Evolutionary conservation across 2,329 filamentous ascomycete species (phyloP).

Genomic region (Cadophora gregata): DNA sequence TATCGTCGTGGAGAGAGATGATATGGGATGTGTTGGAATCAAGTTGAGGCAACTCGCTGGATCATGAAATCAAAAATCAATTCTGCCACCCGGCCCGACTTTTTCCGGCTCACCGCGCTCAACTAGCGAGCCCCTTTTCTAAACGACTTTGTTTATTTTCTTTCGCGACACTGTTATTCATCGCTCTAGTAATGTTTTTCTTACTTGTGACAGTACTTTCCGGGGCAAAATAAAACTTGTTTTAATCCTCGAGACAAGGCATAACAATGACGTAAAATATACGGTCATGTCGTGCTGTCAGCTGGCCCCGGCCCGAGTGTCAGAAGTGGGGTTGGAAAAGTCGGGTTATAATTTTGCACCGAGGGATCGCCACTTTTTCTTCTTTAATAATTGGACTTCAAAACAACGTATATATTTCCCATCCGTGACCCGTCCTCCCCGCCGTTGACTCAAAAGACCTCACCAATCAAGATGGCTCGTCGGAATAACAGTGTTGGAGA

Average conservation of each 20-base stretch:
- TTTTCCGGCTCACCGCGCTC: background rate
- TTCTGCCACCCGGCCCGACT: constrained; percentile 12
- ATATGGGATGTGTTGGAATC: background rate
- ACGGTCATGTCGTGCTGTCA: background rate
- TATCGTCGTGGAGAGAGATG: background rate
- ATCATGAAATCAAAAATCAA: constrained; percentile 9
- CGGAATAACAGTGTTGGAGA: constrained; percentile 13
- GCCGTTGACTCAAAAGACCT: background rate
- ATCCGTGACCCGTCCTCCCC: background rate
- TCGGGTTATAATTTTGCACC: background rate
- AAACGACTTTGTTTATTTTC: constrained; percentile 12
- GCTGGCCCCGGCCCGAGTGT: constrained; percentile 6
- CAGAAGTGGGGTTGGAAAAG: constrained; percentile 8
- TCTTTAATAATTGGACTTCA: background rate
- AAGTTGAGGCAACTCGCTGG: constrained; percentile 10
- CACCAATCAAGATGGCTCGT: constrained; percentile 3
- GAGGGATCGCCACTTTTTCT: constrained; percentile 3
- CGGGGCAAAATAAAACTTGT: too few relatives aligned
- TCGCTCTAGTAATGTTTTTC: background rate
- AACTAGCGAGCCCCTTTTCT: constrained; percentile 3
- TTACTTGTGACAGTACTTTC: background rate
- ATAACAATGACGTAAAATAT: background rate
- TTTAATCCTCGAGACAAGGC: background rate
- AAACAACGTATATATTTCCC: background rate
- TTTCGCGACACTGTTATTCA: background rate